Evolutionary conservation across 306 rosid species (phyloP), one percentile per base, ranked within the genome.

Genomic region (Fragaria iinumae): DNA sequence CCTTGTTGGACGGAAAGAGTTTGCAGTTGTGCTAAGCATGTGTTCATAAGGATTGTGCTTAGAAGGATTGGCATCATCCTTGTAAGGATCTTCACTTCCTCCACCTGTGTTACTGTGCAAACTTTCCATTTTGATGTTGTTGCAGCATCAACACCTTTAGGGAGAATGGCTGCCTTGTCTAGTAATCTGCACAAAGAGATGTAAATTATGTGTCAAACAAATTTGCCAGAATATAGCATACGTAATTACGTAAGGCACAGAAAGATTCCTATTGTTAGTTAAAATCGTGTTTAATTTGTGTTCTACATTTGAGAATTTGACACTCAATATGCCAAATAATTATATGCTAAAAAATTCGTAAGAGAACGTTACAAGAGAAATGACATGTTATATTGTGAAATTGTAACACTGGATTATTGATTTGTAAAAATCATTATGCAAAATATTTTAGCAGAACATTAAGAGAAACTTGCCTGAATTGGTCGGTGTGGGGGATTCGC

Each of bases 61-160:
- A 85, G 73, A 12, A 89, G 85, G 43, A 89, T 85, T 2, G 89
- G 93, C 82, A 83, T 77, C 93, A 89, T 89, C 78, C 89, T 87
- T n/a, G 84, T 77, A 12, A 89, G 84, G 74, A 87, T 85, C 85
- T 89, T 89, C 77, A 81, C 86, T 81, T 89, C 89, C 76, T 87
- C 83, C 27, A 80, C 83, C 32, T 74, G 77, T 23, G 75, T 80
- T 1, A 80, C 75, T 14, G 75, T 85, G 77, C 90, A 89, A 0
- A 87, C 85, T 34, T 64, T 53, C 93, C 93, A 87, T 72, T 66
- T 73, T 34, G 39, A 70, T 76, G 82, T 76, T 20, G 44, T 77
- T 39, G 34, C 78, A 73, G 78, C 77, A 41, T 67, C 82, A 14
- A 0, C 29, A 69, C 85, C 89, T 39, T 81, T 32, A 0, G 80